Evolutionary conservation across 2,329 filamentous ascomycete species (phyloP).

Genomic region (Coniochaeta sp.): DNA sequence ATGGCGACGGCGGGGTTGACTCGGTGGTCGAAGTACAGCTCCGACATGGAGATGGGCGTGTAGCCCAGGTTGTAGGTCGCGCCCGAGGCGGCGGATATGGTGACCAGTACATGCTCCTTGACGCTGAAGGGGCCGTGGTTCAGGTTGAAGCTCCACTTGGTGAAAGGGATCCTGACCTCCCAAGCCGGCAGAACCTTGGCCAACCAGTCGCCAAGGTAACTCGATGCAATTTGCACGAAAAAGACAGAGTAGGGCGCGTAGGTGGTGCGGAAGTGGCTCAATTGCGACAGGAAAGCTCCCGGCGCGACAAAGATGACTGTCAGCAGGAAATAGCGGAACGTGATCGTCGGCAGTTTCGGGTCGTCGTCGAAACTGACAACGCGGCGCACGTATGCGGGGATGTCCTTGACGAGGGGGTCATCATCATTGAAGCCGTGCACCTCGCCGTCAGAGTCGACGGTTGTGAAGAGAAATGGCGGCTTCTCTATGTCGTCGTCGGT

Average conservation of each 20-base stretch:
- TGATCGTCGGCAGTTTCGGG: conserved; percentile 45
- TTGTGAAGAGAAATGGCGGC: conserved; percentile 12
- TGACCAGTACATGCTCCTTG: conserved; percentile 43
- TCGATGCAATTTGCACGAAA: conserved; percentile 52
- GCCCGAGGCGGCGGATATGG: conserved; percentile 33
- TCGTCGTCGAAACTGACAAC: conserved; percentile 52
- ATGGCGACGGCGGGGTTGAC: conserved; percentile 50
- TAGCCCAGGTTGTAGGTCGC: conserved; percentile 27
- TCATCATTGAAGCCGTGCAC: conserved; percentile 27
- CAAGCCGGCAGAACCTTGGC: conserved; percentile 41
- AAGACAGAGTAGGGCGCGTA: conserved; percentile 52
- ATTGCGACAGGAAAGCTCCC: conserved; percentile 48
- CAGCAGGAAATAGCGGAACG: conserved; percentile 52
- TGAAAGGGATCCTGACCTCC: conserved; percentile 37
- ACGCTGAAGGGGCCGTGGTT: conserved; percentile 35
- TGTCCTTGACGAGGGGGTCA: conserved; percentile 42
- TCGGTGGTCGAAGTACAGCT: conserved; percentile 41
- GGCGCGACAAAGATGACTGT: conserved; percentile 47
- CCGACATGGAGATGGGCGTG: conserved; percentile 30
- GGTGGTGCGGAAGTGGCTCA: conserved; percentile 50
- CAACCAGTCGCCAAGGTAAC: conserved; percentile 45
- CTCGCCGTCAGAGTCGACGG: conserved; percentile 13
- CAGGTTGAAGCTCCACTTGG: conserved; percentile 38
- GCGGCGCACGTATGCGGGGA: conserved; percentile 47
- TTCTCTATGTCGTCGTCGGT: conserved; percentile 14